Evolutionary conservation across 495 filamentous ascomycete species (phyloP), one percentile per base, ranked within the genome.

Genomic region (Clohesyomyces aquaticus): DNA sequence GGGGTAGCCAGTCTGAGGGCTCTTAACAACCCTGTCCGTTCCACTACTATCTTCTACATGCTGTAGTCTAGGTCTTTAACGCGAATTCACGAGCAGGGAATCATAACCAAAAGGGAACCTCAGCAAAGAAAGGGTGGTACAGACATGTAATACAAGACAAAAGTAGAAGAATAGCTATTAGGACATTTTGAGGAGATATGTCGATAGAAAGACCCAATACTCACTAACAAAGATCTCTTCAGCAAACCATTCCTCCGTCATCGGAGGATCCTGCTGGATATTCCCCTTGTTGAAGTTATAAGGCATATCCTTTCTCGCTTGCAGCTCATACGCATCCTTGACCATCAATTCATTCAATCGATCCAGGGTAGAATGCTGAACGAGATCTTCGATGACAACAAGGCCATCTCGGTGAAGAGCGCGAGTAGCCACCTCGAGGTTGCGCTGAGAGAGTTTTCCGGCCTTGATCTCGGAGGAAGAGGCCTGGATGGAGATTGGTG

Each of bases 231-330:
- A 68, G 14, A 68, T 35, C 25, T 64, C 60, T 22, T 64, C 60
- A 22, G 18, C 27, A 38, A 65, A 59, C 25, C 29, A 61, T 35
- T 61, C 58, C n/a, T 26, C 49, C 16, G 75, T 75, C 0, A 77
- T 71, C 14, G 77, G 77, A 1, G 82, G 78, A 47, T 82, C 80
- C 57, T 84, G 83, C 58, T 83, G 81, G 56, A 85, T 77, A 61
- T 85, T 63, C n/a, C 81, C 82, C 18, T 78, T 77, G 45, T 76
- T 82, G 63, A 80, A 83, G 58, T 85, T 83, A 65, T 78, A 82
- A 14, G 80, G 76, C 43, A 76, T 63, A 57, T 80, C 67, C n/a
- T 79, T 79, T 54, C 68, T 66, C 2, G 59, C 71, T 53, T 78
- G 76, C 16, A 83, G 71, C 1, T 51, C 54, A 18, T 69, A 69